These are phyloP conservation scores for Solanum acaule DNA, from an alignment of 257 asterid species.

Conservation along the genomic window DNA sequence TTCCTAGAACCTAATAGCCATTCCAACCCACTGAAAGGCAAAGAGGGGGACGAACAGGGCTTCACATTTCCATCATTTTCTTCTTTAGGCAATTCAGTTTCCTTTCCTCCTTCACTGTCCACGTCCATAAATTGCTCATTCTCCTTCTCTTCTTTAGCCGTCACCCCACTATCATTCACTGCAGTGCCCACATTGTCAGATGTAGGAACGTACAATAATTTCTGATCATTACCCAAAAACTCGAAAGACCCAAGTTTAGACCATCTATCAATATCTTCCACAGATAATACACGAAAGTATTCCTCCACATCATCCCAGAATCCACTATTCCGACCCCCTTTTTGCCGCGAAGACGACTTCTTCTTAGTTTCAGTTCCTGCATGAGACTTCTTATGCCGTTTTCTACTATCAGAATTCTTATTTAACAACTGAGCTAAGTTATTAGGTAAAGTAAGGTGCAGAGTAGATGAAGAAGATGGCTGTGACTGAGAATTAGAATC, in stretches of 20 bases:
- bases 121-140: conserved; percentile 40
- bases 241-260: conserved; percentile 21
- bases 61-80: conserved; percentile 19
- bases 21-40: conserved; percentile 55
- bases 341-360: conserved; percentile 31
- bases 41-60: conserved; percentile 5
- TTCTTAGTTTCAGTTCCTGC: conserved; percentile 42
- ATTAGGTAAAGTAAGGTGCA: conserved; percentile 45
- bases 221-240: conserved; percentile 23
- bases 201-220: conserved; percentile 39
- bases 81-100: neutral
- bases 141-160: conserved; percentile 23
- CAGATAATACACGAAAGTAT: conserved; percentile 59
- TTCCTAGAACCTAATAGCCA: conserved; percentile 94
- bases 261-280: conserved; percentile 59
- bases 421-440: conserved; percentile 48
- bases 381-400: conserved; percentile 71
- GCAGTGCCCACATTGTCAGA: conserved; percentile 16
- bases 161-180: neutral
- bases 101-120: conserved; percentile 22
- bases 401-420: conserved; percentile 62
- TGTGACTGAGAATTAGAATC: conserved; percentile 14
- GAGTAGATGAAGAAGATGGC: conserved; percentile 10
- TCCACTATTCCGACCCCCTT: conserved; percentile 31
- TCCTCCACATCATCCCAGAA: conserved; percentile 77